Evolutionary conservation across 2,329 filamentous ascomycete genomes (phyloP).

Genomic region (Periconia macrospinosa): DNA sequence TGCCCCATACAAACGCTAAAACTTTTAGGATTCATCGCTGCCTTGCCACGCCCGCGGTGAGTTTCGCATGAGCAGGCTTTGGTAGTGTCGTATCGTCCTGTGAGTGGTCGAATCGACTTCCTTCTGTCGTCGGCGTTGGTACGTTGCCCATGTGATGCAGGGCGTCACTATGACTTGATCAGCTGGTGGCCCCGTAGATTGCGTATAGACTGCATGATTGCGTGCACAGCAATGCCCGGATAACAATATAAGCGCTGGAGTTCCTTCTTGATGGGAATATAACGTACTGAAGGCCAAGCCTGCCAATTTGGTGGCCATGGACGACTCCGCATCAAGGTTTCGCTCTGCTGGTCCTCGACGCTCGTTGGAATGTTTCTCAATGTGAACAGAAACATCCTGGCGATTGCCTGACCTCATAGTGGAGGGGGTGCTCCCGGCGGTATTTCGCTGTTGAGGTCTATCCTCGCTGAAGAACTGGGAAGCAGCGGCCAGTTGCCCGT

Average conservation of each 20-base stretch:
- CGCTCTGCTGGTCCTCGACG: neutral
- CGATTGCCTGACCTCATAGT: neutral
- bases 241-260: neutral
- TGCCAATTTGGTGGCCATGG: neutral
- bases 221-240: neutral
- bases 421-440: constrained; percentile 6
- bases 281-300: neutral
- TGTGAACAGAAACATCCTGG: neutral
- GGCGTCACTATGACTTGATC: neutral
- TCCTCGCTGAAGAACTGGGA: neutral
- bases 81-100: neutral
- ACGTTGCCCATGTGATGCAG: neutral
- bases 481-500: constrained; percentile 7
- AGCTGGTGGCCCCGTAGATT: neutral
- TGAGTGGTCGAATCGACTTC: neutral
- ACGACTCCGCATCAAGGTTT: neutral
- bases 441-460: neutral
- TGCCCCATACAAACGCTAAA: neutral
- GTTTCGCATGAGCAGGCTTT: neutral
- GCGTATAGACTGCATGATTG: neutral
- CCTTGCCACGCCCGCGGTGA: neutral
- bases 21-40: neutral
- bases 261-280: neutral
- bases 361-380: neutral
- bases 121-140: neutral